Conservation (phyloP, 2,329 filamentous ascomycete species). For the Colletotrichum sp. region DNA sequence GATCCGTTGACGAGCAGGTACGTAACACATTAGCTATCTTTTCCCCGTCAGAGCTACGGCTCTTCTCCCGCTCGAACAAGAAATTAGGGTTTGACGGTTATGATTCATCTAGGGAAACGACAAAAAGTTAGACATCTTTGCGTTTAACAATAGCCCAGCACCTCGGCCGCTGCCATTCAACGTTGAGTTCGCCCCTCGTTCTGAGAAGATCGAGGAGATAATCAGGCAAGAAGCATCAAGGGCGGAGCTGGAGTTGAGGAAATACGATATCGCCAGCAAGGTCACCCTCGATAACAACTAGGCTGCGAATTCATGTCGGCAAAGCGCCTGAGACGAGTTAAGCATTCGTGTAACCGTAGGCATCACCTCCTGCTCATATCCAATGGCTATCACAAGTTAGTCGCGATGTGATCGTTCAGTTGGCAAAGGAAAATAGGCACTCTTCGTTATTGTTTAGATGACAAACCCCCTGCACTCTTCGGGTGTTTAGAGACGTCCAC, state of each 20-base stretch:
- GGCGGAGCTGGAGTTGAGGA: not conserved
- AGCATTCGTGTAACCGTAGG: not conserved
- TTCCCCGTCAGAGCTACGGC: not conserved
- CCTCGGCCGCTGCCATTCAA: not conserved
- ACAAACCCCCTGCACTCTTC: not conserved
- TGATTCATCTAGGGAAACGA: not conserved
- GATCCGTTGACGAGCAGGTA: not conserved
- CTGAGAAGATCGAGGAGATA: not conserved
- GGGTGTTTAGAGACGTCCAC: too few species aligned
- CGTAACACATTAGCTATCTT: not conserved
- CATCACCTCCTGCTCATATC: not conserved
- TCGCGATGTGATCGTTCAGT: not conserved
- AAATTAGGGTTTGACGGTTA: not conserved
- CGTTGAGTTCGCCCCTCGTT: not conserved
- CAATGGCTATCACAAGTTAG: fast-evolving
- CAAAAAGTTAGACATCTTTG: not conserved
- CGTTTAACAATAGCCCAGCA: not conserved
- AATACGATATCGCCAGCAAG: not conserved
- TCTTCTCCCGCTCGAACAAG: not conserved
- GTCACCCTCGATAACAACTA: not conserved
- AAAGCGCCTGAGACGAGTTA: fast-evolving
- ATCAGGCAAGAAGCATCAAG: not conserved
- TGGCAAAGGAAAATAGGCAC: not conserved
- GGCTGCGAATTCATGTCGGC: not conserved
- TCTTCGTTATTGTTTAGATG: not conserved